Percentiles rank a stretch among this genome's conserved stretches.
Evolutionary conservation across 148 eudicot genomes (phyloP).

Genomic region (Salicornia ramosissima): DNA sequence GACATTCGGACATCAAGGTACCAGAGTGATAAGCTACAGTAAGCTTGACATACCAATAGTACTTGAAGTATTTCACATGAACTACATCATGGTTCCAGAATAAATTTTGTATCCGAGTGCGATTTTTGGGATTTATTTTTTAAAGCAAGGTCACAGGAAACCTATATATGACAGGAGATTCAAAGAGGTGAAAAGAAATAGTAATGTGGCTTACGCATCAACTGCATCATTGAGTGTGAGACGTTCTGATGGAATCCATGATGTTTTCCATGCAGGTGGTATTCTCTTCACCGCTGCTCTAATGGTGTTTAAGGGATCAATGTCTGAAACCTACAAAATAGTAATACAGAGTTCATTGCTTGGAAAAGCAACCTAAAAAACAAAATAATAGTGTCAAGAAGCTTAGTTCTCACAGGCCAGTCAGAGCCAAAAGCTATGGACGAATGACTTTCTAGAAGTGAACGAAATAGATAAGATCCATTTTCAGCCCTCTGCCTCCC

Average conservation of each 20-base stretch:
- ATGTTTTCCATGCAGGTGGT: conserved; percentile 60
- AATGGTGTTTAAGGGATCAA: conserved; percentile 73
- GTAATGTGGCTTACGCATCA: conserved; percentile 57
- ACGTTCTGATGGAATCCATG: conserved; percentile 88
- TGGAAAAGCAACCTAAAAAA: background rate
- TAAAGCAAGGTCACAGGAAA: background rate
- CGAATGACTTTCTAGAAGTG: conserved; percentile 52
- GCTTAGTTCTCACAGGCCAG: conserved; percentile 76
- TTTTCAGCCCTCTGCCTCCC: conserved; percentile 70
- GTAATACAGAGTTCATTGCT: background rate
- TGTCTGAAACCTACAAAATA: conserved; percentile 64
- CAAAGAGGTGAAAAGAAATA: background rate
- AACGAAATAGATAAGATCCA: conserved; percentile 75
- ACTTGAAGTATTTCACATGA: too few relatives aligned
- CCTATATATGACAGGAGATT: background rate
- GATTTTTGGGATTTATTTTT: background rate
- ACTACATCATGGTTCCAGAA: background rate
- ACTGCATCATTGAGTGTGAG: conserved; percentile 60
- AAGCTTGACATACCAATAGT: background rate
- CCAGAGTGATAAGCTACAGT: background rate
- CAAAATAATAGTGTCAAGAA: background rate
- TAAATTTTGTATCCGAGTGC: background rate
- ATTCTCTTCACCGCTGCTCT: conserved; percentile 75
- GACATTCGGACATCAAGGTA: background rate
- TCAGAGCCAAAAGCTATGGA: conserved; percentile 90